A percentile compares a stretch with the other conserved stretches of the same genome.
Conservation (phyloP, 768 basidiomycete genomes). For the Russula brevipes region DNA sequence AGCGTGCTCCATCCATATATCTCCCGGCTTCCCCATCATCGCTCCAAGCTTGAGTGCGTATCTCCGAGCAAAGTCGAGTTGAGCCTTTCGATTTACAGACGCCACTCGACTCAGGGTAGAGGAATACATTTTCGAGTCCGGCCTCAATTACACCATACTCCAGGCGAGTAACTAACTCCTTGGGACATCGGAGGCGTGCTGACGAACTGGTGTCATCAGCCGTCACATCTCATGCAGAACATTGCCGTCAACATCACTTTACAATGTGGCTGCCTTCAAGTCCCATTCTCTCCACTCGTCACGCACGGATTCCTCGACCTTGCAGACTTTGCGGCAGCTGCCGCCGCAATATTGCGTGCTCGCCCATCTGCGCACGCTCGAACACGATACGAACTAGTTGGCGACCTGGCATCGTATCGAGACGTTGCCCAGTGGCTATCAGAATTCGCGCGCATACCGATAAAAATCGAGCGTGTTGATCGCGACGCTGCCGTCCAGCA, state of each 20-base stretch:
- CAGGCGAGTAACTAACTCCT: slow-evolving; percentile 23
- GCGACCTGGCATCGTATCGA: slow-evolving; percentile 31
- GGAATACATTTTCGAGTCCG: slow-evolving; percentile 36
- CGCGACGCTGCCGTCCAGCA: slow-evolving; percentile 22
- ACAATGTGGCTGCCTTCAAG: slow-evolving; percentile 20
- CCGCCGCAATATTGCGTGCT: slow-evolving; percentile 30
- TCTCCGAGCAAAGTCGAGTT: neutral
- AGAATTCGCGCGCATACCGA: slow-evolving; percentile 19
- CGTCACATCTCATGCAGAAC: slow-evolving; percentile 36
- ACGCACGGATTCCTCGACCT: slow-evolving; percentile 36
- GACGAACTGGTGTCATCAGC: slow-evolving; percentile 24
- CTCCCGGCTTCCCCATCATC: slow-evolving; percentile 20
- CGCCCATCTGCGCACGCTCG: slow-evolving; percentile 30
- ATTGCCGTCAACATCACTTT: slow-evolving; percentile 24
- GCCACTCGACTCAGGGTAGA: slow-evolving; percentile 29
- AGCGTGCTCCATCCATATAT: slow-evolving; percentile 25
- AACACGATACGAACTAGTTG: slow-evolving; percentile 36
- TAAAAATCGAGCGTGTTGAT: slow-evolving; percentile 26
- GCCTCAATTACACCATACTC: slow-evolving; percentile 36
- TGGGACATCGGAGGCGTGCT: neutral
- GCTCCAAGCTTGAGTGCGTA: slow-evolving; percentile 22
- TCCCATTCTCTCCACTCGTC: slow-evolving; percentile 28
- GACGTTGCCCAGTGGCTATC: slow-evolving; percentile 29
- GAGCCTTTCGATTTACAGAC: neutral
- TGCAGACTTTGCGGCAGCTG: slow-evolving; percentile 31